These are phyloP conservation scores for Lachnellula occidentalis DNA, from an alignment of 2,329 filamentous ascomycete genomes.

Conservation along the genomic window DNA sequence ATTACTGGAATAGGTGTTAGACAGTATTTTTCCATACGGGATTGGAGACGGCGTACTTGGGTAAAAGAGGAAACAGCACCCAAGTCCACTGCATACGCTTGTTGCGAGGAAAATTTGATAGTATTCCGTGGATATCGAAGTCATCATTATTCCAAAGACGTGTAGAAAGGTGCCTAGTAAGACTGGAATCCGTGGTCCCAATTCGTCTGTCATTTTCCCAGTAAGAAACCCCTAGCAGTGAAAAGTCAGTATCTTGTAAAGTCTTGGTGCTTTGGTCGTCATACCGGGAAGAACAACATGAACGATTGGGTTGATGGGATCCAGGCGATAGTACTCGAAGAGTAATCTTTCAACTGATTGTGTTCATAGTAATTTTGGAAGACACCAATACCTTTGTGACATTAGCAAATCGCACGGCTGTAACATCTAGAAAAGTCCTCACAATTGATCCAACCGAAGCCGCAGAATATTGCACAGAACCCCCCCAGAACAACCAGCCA, in stretches of 20 bases:
- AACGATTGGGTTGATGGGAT: constrained; percentile 42
- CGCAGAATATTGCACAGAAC: constrained; percentile 38
- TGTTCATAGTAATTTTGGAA: constrained; percentile 34
- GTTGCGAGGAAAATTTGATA: constrained; percentile 38
- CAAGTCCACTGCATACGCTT: constrained; percentile 34
- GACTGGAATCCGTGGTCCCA: constrained; percentile 6
- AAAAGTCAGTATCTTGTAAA: neutral
- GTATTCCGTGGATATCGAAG: constrained; percentile 32
- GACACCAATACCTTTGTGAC: constrained; percentile 35
- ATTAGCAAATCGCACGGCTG: neutral
- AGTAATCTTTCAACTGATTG: constrained; percentile 30
- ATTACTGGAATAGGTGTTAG: constrained; percentile 2
- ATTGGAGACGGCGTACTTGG: constrained; percentile 30
- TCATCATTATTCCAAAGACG: constrained; percentile 33
- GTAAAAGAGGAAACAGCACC: constrained; percentile 34
- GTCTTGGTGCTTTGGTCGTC: neutral
- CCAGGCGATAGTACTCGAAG: constrained; percentile 38
- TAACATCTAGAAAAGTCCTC: neutral
- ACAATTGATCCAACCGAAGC: constrained; percentile 42
- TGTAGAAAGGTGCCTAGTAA: constrained; percentile 23
- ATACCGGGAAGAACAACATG: constrained; percentile 35
- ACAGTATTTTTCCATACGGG: constrained; percentile 36
- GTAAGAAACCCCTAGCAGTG: neutral
- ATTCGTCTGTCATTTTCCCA: constrained; percentile 1
- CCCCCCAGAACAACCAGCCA: constrained; percentile 49